Conservation (phyloP, 192 early-diverging fungal species). For the Coemansia furcata region DNA sequence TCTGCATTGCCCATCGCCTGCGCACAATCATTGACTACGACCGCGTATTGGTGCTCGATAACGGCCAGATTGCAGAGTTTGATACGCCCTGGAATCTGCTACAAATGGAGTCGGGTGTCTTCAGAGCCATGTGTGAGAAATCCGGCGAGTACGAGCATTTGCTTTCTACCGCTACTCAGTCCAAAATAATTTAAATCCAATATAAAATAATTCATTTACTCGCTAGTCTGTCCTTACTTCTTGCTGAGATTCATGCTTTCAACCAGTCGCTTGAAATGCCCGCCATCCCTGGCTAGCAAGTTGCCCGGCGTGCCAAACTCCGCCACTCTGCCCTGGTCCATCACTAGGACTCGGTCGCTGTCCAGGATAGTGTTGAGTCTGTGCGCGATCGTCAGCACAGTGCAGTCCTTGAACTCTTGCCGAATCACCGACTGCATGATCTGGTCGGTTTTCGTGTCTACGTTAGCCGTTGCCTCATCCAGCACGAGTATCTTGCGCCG, state of each 20-base stretch:
- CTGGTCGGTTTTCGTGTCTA: slow-evolving; percentile 56
- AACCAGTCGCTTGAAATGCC: slow-evolving; percentile 8
- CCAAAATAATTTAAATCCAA: background rate
- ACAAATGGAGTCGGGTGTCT: slow-evolving; percentile 57
- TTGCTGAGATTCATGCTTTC: slow-evolving; percentile 8
- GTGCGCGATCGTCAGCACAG: slow-evolving; percentile 67
- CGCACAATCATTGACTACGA: slow-evolving; percentile 86
- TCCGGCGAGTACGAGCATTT: slow-evolving; percentile 71
- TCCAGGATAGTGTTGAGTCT: slow-evolving; percentile 64
- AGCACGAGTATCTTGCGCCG: slow-evolving; percentile 69
- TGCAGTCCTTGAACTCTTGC: slow-evolving; percentile 23
- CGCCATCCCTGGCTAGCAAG: slow-evolving; percentile 3
- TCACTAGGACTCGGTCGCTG: slow-evolving; percentile 61
- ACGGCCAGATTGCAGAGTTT: slow-evolving; percentile 76
- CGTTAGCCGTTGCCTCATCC: slow-evolving; percentile 71
- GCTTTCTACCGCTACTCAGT: slow-evolving; percentile 44
- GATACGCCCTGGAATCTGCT: slow-evolving; percentile 76
- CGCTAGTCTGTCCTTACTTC: background rate
- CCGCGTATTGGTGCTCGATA: slow-evolving; percentile 77
- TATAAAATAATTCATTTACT: background rate
- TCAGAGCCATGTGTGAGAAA: slow-evolving; percentile 80
- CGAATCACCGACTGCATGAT: slow-evolving; percentile 67
- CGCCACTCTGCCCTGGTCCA: slow-evolving; percentile 36
- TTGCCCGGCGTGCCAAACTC: slow-evolving; percentile 32
- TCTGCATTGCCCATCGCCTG: slow-evolving; percentile 92